Evolutionary conservation across 2,329 filamentous ascomycete genomes (phyloP), one percentile per base, ranked within the genome.

Genomic region (Botrytis tulipae): DNA sequence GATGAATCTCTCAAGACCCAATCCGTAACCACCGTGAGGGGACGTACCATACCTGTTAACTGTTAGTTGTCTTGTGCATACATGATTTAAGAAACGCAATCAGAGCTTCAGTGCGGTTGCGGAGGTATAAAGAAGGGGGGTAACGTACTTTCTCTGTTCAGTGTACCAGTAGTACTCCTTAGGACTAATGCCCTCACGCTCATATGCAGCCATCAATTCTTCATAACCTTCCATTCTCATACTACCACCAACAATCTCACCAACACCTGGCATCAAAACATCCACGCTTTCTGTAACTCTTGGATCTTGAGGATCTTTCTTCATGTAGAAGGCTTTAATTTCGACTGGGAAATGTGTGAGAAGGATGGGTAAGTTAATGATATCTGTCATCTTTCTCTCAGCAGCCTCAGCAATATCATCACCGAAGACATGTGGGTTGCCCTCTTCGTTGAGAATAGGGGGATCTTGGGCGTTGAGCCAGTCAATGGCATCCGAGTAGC

Each of bases 301-400:
- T 44, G 84, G 85, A 81, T 99, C 96, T 44, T 88, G 84, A 61
- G 87, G 86, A 79, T 95, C 96, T 84, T 92, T 95, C 84, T 95
- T 92, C 96, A 99, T 99, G 88, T 99, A 99, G 83, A 99, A 99
- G 1, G 96, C 93, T 87, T 99, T 99, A 87, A 99, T 97, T 85
- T 95, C 94, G 74, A 91, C 91, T 32, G 96, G 96, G 89, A 99
- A 99, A 84, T 98, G 95, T 3, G 95, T 98, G 60, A 98, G 88
- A 86, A 98, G 93, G 83, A 99, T 97, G 75, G 96, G 96, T 72
- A 90, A 86, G 90, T 97, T 96, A 87, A 99, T 97, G 78, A 92
- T 92, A 82, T 99, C 96, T 1, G 95, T 98, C 96, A 99, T 99
- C 82, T 87, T 90, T 79, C 96, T 92, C 88, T 99, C 96, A 20